A percentile compares a stretch with the other conserved stretches of the same genome.
Conservation (phyloP, 106 monocot species). For the Dendrobium nobile region DNA sequence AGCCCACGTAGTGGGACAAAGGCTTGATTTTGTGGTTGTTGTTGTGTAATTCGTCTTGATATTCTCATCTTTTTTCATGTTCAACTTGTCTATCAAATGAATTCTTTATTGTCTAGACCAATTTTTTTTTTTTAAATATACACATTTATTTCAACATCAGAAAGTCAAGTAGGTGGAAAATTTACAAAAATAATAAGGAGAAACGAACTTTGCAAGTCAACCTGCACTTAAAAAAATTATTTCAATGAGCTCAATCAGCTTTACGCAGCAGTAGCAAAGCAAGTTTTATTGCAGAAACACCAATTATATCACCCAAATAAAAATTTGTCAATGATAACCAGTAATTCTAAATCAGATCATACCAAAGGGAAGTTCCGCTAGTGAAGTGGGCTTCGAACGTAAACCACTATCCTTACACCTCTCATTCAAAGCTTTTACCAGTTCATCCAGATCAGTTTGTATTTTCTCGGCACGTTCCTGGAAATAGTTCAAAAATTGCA, state of each 20-base stretch:
- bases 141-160: not conserved
- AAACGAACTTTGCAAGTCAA: not conserved
- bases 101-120: not conserved
- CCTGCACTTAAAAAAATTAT: not conserved
- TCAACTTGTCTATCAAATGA: not conserved
- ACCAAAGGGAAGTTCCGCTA: conserved; percentile 80
- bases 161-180: not conserved
- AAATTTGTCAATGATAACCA: not conserved
- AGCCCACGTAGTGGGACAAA: too few species aligned
- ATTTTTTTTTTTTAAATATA: not conserved
- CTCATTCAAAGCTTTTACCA: conserved; percentile 61
- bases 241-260: not conserved
- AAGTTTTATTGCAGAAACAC: not conserved
- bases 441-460: conserved; percentile 74
- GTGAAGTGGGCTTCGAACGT: conserved; percentile 52
- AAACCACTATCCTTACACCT: conserved; percentile 63
- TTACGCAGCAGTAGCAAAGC: not conserved
- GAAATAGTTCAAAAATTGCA: not conserved
- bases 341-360: conserved; percentile 8
- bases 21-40: too few species aligned
- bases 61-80: not conserved
- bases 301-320: not conserved
- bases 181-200: not conserved
- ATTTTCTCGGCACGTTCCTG: conserved; percentile 82
- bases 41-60: not conserved